Percentiles rank a stretch among this genome's conserved stretches.
Evolutionary conservation across 306 rosid species (phyloP).

Genomic region (Cicer pinnatifidum): DNA sequence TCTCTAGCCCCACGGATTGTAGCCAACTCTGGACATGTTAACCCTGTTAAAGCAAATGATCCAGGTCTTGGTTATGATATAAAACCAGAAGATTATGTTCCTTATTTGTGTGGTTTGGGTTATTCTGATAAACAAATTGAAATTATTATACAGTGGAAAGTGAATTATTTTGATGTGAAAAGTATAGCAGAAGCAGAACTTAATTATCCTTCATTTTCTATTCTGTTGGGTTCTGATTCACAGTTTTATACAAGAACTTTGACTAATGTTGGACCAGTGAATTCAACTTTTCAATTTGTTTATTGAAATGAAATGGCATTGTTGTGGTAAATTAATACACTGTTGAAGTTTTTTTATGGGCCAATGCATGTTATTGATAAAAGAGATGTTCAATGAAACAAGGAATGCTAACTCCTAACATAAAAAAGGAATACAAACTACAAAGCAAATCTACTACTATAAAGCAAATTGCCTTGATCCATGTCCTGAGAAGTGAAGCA

Average conservation of each 20-base stretch:
- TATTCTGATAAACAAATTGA: constrained; percentile 47
- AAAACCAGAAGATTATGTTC: constrained; percentile 51
- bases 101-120: constrained; percentile 63
- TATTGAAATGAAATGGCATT: neutral
- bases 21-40: constrained; percentile 75
- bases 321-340: neutral
- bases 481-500: too few species aligned
- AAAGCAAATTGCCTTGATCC: too few species aligned
- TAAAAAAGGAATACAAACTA: too few species aligned
- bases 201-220: constrained; percentile 61
- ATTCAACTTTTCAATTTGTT: constrained; percentile 36
- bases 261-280: constrained; percentile 58
- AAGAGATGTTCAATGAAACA: too few species aligned
- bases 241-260: constrained; percentile 53
- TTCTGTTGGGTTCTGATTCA: constrained; percentile 41
- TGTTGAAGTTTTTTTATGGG: neutral
- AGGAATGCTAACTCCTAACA: too few species aligned
- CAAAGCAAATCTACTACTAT: too few species aligned
- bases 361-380: too few species aligned
- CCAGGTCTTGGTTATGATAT: constrained; percentile 60
- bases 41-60: constrained; percentile 58
- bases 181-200: constrained; percentile 53
- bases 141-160: constrained; percentile 42
- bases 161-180: constrained; percentile 41
- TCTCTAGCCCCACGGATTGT: too few species aligned